These are phyloP conservation scores for Phytophthora brassicae DNA, from an alignment of 352 stramenopile genomes.

Conservation along the genomic window DNA sequence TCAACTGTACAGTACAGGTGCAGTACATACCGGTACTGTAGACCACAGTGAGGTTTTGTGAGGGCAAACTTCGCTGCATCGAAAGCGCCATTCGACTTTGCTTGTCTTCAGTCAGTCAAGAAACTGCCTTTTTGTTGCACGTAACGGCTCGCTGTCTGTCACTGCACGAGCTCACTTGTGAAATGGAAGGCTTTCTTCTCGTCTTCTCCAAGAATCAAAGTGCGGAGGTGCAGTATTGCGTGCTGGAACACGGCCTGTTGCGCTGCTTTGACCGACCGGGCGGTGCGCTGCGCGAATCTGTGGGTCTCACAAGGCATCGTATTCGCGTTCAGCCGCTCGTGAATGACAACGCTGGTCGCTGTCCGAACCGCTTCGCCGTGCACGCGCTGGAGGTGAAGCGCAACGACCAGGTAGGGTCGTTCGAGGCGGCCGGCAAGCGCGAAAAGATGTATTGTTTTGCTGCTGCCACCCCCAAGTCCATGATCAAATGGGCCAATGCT, in stretches of 20 bases:
- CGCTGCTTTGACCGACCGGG: conserved; percentile 47
- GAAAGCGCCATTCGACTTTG: conserved; percentile 21
- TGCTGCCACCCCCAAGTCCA: conserved; percentile 48
- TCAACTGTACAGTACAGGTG: too few relatives aligned
- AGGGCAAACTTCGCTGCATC: conserved; percentile 17
- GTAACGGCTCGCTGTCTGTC: conserved; percentile 15
- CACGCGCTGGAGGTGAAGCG: conserved; percentile 51
- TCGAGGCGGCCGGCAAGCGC: conserved; percentile 36
- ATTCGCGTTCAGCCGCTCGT: conserved; percentile 55
- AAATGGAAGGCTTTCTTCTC: conserved; percentile 80
- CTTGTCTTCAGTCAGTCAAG: conserved; percentile 15
- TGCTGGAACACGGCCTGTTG: conserved; percentile 69
- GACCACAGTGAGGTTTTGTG: conserved; percentile 16
- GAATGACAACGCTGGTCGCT: conserved; percentile 39
- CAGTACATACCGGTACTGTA: too few relatives aligned
- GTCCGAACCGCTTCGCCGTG: conserved; percentile 71
- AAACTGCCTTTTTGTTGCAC: conserved; percentile 3
- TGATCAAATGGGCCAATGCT: conserved; percentile 66
- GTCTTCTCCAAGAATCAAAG: conserved; percentile 47
- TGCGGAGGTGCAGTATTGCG: conserved; percentile 61
- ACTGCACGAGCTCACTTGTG: conserved; percentile 11
- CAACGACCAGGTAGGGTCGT: conserved; percentile 48
- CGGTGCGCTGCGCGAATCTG: conserved; percentile 36
- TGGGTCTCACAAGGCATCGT: conserved; percentile 67
- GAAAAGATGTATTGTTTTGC: conserved; percentile 52